phyloP scores from a whole-genome alignment of 176 grass and related monocot genomes.

The Eleusine indica region DNA sequence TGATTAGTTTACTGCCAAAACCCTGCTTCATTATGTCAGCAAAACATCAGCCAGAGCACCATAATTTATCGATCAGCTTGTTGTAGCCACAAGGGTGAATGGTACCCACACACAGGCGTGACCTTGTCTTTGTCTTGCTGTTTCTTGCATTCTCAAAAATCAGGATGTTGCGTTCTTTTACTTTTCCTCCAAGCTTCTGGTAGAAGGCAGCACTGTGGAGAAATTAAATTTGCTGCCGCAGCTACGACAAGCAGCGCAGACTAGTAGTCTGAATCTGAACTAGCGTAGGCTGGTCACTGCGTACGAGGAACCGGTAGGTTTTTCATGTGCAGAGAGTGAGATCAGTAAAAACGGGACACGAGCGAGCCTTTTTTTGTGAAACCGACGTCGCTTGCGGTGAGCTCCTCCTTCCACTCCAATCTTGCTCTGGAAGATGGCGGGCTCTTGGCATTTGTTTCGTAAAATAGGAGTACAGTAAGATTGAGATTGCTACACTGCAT shows the following conservation, averaged over 20 bases:
- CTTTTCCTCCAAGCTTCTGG: background rate
- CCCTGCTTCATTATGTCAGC: conserved; percentile 41
- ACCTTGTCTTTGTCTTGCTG: too few species aligned
- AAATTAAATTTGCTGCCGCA: background rate
- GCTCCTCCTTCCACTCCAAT: too few species aligned
- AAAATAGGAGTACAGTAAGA: too few species aligned
- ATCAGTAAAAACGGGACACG: too few species aligned
- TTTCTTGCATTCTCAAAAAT: background rate
- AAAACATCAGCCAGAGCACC: background rate
- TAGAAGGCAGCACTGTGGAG: background rate
- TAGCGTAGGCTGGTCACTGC: background rate
- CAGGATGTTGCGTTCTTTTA: too few species aligned
- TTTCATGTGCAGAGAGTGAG: background rate
- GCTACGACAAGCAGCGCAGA: background rate
- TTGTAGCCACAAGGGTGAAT: too few species aligned
- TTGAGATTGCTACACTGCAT: too few species aligned
- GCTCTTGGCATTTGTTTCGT: too few species aligned
- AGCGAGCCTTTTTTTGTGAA: background rate
- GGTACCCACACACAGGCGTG: background rate
- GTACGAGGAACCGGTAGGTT: background rate
- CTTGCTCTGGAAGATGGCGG: too few species aligned
- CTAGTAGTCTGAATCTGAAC: background rate
- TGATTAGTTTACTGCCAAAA: conserved; percentile 6
- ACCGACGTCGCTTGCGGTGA: too few species aligned
- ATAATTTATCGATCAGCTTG: background rate